These are phyloP conservation scores for Tolypocladium amazonense DNA, from an alignment of 2,329 filamentous ascomycete genomes.

Conservation along the genomic window DNA sequence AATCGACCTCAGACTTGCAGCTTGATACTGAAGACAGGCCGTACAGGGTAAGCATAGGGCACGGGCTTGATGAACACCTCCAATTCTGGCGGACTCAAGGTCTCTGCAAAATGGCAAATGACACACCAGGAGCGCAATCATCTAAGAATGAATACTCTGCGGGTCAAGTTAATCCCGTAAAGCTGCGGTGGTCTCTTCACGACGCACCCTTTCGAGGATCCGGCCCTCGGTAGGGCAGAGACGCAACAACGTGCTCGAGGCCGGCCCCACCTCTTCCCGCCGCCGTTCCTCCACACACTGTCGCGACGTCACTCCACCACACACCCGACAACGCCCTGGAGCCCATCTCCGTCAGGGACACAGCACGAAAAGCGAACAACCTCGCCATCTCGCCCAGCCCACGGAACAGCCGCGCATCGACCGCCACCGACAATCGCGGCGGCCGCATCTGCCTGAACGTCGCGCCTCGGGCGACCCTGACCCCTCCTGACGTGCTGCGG, in stretches of 20 bases:
- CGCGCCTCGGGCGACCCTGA: background rate
- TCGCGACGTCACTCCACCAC: background rate
- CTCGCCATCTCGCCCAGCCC: background rate
- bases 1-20: background rate
- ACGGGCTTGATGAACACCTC: background rate
- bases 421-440: background rate
- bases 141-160: background rate
- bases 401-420: background rate
- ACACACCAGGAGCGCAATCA: background rate
- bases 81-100: background rate
- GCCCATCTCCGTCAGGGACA: background rate
- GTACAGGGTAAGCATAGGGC: background rate
- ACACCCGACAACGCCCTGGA: background rate
- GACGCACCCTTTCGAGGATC: background rate
- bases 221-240: background rate
- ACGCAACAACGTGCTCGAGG: background rate
- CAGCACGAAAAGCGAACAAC: background rate
- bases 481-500: background rate
- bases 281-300: background rate
- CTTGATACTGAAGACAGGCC: background rate
- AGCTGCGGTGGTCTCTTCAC: background rate
- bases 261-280: background rate
- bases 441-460: background rate
- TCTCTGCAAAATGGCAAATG: background rate
- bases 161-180: background rate